phyloP scores from a whole-genome alignment of 1,284 basidiomycete species.

The Amylostereum chailletii region DNA sequence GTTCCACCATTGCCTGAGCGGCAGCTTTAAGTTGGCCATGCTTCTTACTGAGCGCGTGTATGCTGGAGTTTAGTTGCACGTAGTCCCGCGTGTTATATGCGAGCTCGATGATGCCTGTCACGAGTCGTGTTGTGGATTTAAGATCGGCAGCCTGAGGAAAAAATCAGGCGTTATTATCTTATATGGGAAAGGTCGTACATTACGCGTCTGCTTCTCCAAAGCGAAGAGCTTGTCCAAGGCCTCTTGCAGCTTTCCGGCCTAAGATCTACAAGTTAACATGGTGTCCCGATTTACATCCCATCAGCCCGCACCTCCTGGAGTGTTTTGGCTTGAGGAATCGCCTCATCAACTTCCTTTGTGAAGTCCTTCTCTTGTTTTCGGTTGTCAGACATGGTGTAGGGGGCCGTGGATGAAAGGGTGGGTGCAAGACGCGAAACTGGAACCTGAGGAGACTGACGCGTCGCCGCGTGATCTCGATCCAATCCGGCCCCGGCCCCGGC shows the following conservation, averaged over 20 bases:
- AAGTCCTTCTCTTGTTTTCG: slow-evolving; percentile 77
- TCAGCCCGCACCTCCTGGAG: slow-evolving; percentile 42
- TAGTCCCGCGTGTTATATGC: slow-evolving; percentile 69
- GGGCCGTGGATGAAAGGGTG: slow-evolving; percentile 7
- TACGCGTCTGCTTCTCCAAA: slow-evolving; percentile 95
- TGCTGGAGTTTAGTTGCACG: slow-evolving; percentile 62
- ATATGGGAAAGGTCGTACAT: slow-evolving; percentile 44
- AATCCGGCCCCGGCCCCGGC: too few species aligned
- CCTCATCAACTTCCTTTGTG: slow-evolving; percentile 57
- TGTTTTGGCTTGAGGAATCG: slow-evolving; percentile 47
- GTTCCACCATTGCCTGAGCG: slow-evolving; percentile 87
- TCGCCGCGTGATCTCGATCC: too few species aligned
- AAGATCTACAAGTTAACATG: slow-evolving; percentile 7
- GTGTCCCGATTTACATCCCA: not conserved
- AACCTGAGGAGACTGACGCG: slow-evolving; percentile 52
- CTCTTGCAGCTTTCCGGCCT: slow-evolving; percentile 75
- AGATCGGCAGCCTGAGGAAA: slow-evolving; percentile 82
- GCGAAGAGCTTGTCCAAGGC: slow-evolving; percentile 85
- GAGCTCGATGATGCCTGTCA: slow-evolving; percentile 65
- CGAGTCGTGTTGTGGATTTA: slow-evolving; percentile 81
- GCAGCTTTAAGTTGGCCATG: slow-evolving; percentile 95
- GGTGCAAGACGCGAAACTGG: slow-evolving; percentile 21
- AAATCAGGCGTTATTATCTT: not conserved
- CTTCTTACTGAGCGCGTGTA: slow-evolving; percentile 83
- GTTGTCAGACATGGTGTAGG: slow-evolving; percentile 55